These are phyloP conservation scores for Elongisporangium prolatum DNA, from an alignment of 352 stramenopile genomes.

Conservation along the genomic window DNA sequence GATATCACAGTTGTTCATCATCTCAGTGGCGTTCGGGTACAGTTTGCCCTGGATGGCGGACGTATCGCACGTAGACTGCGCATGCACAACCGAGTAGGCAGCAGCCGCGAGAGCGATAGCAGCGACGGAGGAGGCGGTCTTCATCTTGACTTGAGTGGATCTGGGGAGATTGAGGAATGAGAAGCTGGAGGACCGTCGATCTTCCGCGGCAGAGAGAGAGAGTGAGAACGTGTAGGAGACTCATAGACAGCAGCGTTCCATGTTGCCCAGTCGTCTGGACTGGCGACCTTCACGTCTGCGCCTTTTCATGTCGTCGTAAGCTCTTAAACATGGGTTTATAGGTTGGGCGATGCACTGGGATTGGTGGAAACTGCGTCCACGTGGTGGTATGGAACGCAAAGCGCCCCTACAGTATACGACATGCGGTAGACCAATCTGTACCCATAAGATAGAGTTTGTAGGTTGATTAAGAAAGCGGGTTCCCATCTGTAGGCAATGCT, in stretches of 20 bases:
- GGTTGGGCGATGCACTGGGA: background rate
- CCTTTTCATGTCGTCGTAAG: background rate
- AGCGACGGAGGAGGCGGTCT: conserved; percentile 6
- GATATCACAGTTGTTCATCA: conserved; percentile 30
- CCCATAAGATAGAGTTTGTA: background rate
- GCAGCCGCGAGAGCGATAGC: conserved; percentile 17
- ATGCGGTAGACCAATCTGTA: background rate
- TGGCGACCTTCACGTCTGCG: background rate
- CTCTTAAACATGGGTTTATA: background rate
- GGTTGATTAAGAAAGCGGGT: background rate
- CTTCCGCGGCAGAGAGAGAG: background rate
- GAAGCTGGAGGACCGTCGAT: background rate
- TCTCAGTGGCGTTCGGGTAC: conserved; percentile 42
- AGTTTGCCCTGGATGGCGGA: conserved; percentile 39
- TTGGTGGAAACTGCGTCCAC: background rate
- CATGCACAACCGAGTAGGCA: conserved; percentile 14
- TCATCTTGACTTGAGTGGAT: conserved; percentile 12
- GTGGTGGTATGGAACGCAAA: background rate
- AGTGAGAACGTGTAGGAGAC: background rate
- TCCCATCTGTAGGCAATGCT: background rate
- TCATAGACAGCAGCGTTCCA: background rate
- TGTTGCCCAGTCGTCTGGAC: background rate
- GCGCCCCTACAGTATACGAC: background rate
- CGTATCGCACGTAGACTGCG: conserved; percentile 34
- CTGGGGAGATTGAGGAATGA: conserved; percentile 20